Conservation (phyloP, 768 basidiomycete species). For the Boletus rubescentipes region DNA sequence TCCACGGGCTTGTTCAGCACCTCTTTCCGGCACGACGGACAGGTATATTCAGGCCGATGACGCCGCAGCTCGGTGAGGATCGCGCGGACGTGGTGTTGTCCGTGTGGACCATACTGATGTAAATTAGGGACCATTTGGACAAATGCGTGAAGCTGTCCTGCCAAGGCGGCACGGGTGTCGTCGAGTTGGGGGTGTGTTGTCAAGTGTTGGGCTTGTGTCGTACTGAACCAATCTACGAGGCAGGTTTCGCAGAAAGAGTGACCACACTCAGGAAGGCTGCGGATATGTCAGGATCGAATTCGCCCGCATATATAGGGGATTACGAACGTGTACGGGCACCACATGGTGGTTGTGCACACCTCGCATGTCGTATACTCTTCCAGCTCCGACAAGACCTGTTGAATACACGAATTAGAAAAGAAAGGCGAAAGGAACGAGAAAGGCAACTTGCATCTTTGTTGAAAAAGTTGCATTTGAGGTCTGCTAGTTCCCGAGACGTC, state of each 20-base stretch:
- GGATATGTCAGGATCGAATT: background rate
- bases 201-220: constrained; percentile 50
- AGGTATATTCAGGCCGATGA: constrained; percentile 55
- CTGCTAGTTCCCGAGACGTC: constrained; percentile 16
- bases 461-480: constrained; percentile 18
- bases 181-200: constrained; percentile 46
- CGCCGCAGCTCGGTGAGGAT: constrained; percentile 25
- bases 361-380: constrained; percentile 61
- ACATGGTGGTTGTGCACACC: constrained; percentile 63
- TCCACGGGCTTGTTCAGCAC: constrained; percentile 55
- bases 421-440: background rate
- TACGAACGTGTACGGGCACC: constrained; percentile 64
- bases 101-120: constrained; percentile 14
- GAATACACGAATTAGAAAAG: background rate
- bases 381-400: constrained; percentile 43
- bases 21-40: constrained; percentile 61
- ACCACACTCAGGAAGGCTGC: constrained; percentile 63
- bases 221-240: constrained; percentile 53
- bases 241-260: constrained; percentile 69
- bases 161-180: constrained; percentile 25
- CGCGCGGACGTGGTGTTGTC: constrained; percentile 18
- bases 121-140: constrained; percentile 24
- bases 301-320: background rate
- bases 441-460: constrained; percentile 7
- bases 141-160: constrained; percentile 16